Percentiles rank a stretch among this genome's conserved stretches.
Conservation (phyloP, 768 basidiomycete genomes). For the Coprinopsis sp. region DNA sequence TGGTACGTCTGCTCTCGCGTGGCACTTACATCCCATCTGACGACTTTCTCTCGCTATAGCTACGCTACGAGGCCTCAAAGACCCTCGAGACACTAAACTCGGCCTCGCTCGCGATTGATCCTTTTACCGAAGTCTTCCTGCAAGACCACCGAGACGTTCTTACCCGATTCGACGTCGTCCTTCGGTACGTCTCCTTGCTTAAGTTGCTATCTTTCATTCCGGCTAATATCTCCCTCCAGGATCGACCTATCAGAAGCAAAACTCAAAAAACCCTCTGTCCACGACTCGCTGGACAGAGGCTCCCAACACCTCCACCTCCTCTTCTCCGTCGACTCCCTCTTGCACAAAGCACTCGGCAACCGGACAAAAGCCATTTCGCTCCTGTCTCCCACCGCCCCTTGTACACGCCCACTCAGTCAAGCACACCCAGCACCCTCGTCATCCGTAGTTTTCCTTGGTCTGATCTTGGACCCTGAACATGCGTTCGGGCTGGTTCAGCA, state of each 20-base stretch:
- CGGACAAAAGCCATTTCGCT: slow-evolving; percentile 64
- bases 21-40: neutral
- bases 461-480: slow-evolving; percentile 66
- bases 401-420: slow-evolving; percentile 45
- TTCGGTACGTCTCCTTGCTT: slow-evolving; percentile 41
- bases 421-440: slow-evolving; percentile 48
- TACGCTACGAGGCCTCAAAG: slow-evolving; percentile 67
- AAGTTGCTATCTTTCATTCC: neutral
- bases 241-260: slow-evolving; percentile 51
- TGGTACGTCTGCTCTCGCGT: slow-evolving; percentile 43
- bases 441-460: slow-evolving; percentile 63
- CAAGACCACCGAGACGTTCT: slow-evolving; percentile 60
- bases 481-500: slow-evolving; percentile 89
- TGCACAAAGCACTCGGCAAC: slow-evolving; percentile 68
- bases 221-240: slow-evolving; percentile 28
- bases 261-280: slow-evolving; percentile 38
- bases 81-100: slow-evolving; percentile 65
- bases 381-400: slow-evolving; percentile 43
- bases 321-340: slow-evolving; percentile 41
- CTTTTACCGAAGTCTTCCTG: slow-evolving; percentile 70
- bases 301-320: slow-evolving; percentile 54
- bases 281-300: slow-evolving; percentile 53
- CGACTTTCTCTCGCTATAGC: too few species aligned
- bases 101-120: slow-evolving; percentile 44
- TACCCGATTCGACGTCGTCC: slow-evolving; percentile 68